Base-by-base conservation (phyloP, 2,329 filamentous ascomycete genomes). In the Tolypocladium amazonense region DNA sequence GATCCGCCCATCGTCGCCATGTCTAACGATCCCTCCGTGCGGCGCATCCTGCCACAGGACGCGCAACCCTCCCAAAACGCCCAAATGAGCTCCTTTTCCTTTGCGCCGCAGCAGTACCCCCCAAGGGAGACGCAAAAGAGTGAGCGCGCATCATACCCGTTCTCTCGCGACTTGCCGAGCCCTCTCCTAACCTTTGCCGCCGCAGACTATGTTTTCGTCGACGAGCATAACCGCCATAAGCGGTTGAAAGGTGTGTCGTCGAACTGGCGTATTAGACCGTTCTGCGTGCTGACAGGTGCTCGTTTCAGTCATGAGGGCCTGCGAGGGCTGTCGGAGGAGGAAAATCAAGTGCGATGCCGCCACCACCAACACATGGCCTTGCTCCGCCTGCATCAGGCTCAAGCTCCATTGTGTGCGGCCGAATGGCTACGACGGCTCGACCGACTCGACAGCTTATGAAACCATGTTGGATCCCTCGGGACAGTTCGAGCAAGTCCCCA, bases 261-360 rank as follows among this genome's bases (percentile, higher is more conserved):
- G 14, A 12, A n/a, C 5, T 18, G n/a, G 30, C 6, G 3, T 8
- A 37, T 11, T 43, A 20, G 20, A 20, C n/a, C 12, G 11, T 11
- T 3, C 20, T 23, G 12, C 9, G 4, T 53, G 45, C 63, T 67
- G 56, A 59, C 62, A 3, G n/a, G 4, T 33, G 39, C 37, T 20
- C 35, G 5, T 2, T 50, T 25, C 65, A 95, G 93, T 97, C 58
- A 97, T 96, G 92, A 88, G 94, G 79, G 94, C 93, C 60, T 97
- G 93, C 74, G 93, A 97, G 76, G 93, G 93, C 62, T 97, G 93
- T 71, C 85, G 93, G 63, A 88, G 92, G 75, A 86, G 93, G 69
- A 99, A 99, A 76, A 99, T 99, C 72, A 96, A 96, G 74, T 99
- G 93, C 76, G 94, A 97, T 77, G 92, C 93, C 58, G 93, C 93